Conservation (phyloP, 2,329 filamentous ascomycete species). For the Fusarium pilosicola region DNA sequence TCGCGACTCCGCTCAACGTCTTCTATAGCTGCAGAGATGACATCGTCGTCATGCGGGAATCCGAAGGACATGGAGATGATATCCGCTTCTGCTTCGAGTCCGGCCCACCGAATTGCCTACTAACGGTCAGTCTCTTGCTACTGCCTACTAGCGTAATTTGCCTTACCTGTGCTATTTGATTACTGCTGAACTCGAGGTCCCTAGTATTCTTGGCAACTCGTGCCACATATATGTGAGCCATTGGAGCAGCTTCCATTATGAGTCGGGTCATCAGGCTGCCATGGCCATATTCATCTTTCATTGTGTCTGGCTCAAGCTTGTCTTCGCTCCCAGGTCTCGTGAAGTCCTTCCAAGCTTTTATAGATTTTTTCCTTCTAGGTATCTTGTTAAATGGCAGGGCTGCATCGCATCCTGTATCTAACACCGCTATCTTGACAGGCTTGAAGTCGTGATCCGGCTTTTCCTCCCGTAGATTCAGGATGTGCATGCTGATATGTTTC, state of each 20-base stretch:
- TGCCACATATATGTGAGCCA: neutral
- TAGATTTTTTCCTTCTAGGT: fast-evolving
- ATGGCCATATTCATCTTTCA: neutral
- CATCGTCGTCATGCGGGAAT: fast-evolving
- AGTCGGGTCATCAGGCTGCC: neutral
- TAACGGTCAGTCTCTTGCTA: neutral
- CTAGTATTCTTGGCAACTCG: neutral
- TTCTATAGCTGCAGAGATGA: neutral
- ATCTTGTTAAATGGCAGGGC: neutral
- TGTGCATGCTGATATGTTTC: neutral
- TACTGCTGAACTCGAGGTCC: fast-evolving
- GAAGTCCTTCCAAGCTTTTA: neutral
- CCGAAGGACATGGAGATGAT: neutral
- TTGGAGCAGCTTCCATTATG: neutral
- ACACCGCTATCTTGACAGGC: fast-evolving
- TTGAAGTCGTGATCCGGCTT: neutral
- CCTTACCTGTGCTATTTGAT: no score
- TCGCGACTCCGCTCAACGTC: neutral
- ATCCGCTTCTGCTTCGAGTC: fast-evolving
- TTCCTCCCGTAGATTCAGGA: fast-evolving
- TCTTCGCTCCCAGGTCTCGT: fast-evolving
- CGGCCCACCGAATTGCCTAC: neutral
- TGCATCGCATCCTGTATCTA: neutral
- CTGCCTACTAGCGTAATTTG: no score
- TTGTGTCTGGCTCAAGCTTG: fast-evolving